Evolutionary conservation across 2,329 filamentous ascomycete genomes (phyloP).

Genomic region (Stemphylium lycopersici): DNA sequence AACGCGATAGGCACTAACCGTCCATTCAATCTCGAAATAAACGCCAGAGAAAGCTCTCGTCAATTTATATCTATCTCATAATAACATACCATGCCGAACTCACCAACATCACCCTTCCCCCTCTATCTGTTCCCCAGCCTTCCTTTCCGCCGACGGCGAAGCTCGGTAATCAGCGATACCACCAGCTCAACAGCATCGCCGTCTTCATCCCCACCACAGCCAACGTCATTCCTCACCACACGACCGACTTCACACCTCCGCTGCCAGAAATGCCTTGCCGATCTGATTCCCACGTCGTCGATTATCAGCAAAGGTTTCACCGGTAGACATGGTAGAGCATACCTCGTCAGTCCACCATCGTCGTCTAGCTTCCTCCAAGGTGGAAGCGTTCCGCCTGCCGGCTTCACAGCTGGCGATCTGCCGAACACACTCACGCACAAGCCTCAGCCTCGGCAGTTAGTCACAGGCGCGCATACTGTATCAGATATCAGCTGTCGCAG

Average conservation of each 20-base stretch:
- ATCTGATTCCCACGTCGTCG: conserved; percentile 64
- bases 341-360: conserved; percentile 61
- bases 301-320: conserved; percentile 71
- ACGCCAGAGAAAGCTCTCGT: neutral
- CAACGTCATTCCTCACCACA: conserved; percentile 33
- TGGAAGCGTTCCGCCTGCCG: conserved; percentile 6
- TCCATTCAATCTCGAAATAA: neutral
- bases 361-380: conserved; percentile 30
- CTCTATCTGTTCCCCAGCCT: conserved; percentile 48
- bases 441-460: conserved; percentile 63
- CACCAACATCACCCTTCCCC: conserved; percentile 50
- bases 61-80: neutral
- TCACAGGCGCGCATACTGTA: conserved; percentile 68
- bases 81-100: conserved; percentile 13
- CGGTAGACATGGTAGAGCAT: conserved; percentile 68
- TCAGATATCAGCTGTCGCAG: conserved; percentile 63
- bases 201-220: conserved; percentile 31
- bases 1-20: neutral
- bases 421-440: conserved; percentile 65
- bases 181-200: conserved; percentile 24
- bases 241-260: conserved; percentile 60
- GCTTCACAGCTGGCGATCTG: conserved; percentile 47
- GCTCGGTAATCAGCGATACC: conserved; percentile 46
- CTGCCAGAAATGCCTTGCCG: conserved; percentile 64
- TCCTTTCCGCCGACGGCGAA: conserved; percentile 51